Percentiles rank a stretch among this genome's conserved stretches.
These are phyloP conservation scores for Arthrobotrys pseudoclavata DNA, from an alignment of 2,329 filamentous ascomycete species.

Conservation along the genomic window DNA sequence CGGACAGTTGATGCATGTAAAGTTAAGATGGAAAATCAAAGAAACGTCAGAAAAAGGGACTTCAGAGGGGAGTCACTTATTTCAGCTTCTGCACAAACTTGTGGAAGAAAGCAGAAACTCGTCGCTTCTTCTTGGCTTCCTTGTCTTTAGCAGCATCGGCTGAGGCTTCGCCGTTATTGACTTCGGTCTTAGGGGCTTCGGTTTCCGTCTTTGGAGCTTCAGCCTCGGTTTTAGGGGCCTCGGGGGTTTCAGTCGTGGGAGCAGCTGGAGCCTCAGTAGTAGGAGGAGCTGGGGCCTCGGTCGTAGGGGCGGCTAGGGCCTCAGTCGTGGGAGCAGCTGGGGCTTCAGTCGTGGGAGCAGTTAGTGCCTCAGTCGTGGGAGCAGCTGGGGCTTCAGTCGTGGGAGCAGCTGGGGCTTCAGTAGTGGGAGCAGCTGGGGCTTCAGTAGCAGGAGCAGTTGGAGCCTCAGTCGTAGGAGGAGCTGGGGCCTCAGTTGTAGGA, in stretches of 20 bases:
- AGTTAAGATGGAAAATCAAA: conserved; percentile 12
- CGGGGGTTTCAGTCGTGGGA: neutral
- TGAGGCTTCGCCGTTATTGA: conserved; percentile 15
- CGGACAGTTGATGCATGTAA: conserved; percentile 33
- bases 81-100: conserved; percentile 47
- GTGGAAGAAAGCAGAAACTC: conserved; percentile 52
- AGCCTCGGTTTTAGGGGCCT: neutral
- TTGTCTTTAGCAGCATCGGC: conserved; percentile 32
- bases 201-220: conserved; percentile 9
- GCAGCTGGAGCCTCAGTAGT: neutral
- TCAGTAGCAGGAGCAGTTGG: neutral
- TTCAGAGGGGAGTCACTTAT: conserved; percentile 23
- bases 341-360: conserved; percentile 5
- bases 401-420: neutral
- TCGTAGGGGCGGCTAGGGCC: neutral
- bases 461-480: neutral
- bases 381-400: conserved; percentile 13
- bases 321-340: conserved; percentile 4
- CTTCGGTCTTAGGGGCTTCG: conserved; percentile 29
- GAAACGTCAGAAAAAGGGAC: neutral
- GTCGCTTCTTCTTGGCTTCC: conserved; percentile 56
- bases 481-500: neutral
- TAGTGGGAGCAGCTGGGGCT: neutral
- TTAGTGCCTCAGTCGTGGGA: conserved; percentile 7
- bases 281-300: neutral